Evolutionary conservation across 164 flowering plant species (phyloP).

Genomic region (Chimonanthus salicifolius): DNA sequence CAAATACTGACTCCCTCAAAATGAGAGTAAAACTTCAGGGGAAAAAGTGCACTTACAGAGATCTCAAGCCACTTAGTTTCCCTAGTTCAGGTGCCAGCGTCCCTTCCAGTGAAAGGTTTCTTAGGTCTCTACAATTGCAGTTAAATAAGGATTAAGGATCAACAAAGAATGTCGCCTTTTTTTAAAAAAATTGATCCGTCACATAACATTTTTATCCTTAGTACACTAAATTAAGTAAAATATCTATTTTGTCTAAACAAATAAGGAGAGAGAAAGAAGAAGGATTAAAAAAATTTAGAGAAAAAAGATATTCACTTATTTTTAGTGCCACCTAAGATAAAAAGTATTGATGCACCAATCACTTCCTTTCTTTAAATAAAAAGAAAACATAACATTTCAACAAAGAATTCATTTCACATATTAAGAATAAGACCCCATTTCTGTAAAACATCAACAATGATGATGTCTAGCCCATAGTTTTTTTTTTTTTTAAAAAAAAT

Average conservation of each 20-base stretch:
- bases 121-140: constrained; percentile 44
- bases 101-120: constrained; percentile 54
- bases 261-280: background rate
- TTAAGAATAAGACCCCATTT: background rate
- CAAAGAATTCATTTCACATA: background rate
- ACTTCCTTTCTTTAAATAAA: too few relatives aligned
- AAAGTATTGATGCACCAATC: too few relatives aligned
- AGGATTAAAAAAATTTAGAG: background rate
- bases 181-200: background rate
- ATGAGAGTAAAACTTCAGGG: too few relatives aligned
- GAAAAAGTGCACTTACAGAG: constrained; percentile 48
- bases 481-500: background rate
- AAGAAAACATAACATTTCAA: background rate
- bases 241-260: background rate
- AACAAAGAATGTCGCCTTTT: background rate
- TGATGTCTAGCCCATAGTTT: too few relatives aligned
- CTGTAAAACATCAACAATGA: background rate
- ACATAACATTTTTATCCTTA: background rate
- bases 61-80: constrained; percentile 47
- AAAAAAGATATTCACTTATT: background rate
- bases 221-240: background rate
- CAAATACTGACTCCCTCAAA: too few relatives aligned
- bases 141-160: constrained; percentile 9
- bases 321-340: too few relatives aligned
- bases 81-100: constrained; percentile 68